Conservation (phyloP, 176 grass and related monocot genomes). For the Alopecurus myosuroides region DNA sequence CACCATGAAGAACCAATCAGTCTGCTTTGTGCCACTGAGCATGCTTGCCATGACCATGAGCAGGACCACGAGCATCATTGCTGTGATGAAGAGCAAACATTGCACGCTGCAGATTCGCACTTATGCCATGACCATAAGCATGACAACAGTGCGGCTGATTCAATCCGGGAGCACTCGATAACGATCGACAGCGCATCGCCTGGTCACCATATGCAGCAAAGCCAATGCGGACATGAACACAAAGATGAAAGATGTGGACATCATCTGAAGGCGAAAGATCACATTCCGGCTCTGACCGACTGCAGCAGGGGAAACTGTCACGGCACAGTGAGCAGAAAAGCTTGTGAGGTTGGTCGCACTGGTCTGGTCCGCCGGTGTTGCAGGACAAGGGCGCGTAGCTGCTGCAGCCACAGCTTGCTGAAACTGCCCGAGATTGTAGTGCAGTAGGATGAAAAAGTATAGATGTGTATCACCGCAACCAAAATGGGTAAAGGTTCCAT, state of each 20-base stretch:
- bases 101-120: neutral
- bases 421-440: constrained; percentile 75
- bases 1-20: constrained; percentile 3
- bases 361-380: constrained; percentile 42
- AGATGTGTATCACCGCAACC: neutral
- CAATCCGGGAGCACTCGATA: constrained; percentile 31
- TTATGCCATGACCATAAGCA: constrained; percentile 37
- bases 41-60: constrained; percentile 38
- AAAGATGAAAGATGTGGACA: neutral
- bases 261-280: constrained; percentile 7
- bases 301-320: constrained; percentile 20
- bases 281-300: neutral
- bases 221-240: constrained; percentile 21
- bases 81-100: constrained; percentile 24
- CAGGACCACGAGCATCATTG: constrained; percentile 31
- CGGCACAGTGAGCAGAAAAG: neutral
- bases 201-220: constrained; percentile 22
- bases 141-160: constrained; percentile 17
- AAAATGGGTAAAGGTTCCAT: neutral
- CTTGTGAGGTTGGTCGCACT: constrained; percentile 7
- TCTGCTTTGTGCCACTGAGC: neutral
- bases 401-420: constrained; percentile 53
- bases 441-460: constrained; percentile 39
- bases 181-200: neutral
- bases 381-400: constrained; percentile 44